phyloP scores from a whole-genome alignment of 331 rosid genomes.

The Cucumis variabilis region DNA sequence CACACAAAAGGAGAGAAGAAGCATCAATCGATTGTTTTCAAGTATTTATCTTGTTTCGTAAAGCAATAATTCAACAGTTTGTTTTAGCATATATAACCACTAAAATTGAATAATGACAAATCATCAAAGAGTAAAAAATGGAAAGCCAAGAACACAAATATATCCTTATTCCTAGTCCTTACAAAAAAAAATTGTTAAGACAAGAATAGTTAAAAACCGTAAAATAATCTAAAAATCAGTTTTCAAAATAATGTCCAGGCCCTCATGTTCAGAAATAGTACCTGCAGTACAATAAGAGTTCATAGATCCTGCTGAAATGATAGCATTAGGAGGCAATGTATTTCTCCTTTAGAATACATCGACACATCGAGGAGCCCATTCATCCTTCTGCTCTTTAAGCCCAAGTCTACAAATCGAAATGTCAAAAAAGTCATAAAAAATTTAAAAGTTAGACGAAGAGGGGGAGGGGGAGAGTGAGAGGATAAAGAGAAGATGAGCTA shows the following conservation, averaged over 20 bases:
- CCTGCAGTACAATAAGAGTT: slow-evolving; percentile 98
- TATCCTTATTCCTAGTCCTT: neutral
- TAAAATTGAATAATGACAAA: neutral
- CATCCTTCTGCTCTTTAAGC: slow-evolving; percentile 99
- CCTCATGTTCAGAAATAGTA: slow-evolving; percentile 34
- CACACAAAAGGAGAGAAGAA: neutral
- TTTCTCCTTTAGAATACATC: slow-evolving; percentile 81
- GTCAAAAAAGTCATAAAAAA: slow-evolving; percentile 21
- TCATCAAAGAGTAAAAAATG: neutral
- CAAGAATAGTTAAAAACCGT: neutral
- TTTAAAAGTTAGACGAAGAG: neutral
- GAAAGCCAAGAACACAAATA: neutral
- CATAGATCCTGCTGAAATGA: slow-evolving; percentile 89
- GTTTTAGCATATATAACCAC: neutral
- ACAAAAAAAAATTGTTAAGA: neutral
- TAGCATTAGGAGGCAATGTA: slow-evolving; percentile 76
- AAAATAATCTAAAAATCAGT: neutral
- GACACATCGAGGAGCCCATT: slow-evolving; percentile 85
- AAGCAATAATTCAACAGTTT: neutral
- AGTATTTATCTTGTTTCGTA: neutral
- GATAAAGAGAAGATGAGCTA: neutral
- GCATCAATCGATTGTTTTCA: neutral
- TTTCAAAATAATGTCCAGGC: neutral
- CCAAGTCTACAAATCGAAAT: slow-evolving; percentile 70
- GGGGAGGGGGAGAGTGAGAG: neutral